phyloP scores from a whole-genome alignment of 768 basidiomycete genomes.

The Chiua virens region DNA sequence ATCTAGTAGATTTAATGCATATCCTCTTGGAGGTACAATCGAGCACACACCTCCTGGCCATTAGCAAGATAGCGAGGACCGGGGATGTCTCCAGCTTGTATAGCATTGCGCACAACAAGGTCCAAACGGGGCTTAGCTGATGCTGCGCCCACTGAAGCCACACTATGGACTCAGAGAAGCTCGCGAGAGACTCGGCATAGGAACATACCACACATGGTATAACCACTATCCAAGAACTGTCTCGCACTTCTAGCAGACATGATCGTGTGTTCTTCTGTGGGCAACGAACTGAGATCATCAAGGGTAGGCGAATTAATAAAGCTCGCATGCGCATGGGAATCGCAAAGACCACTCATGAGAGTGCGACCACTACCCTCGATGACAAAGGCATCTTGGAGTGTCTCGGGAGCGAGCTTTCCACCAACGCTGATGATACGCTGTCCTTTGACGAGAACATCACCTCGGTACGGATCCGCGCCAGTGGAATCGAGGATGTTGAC shows the following conservation, averaged over 20 bases:
- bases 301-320: slow-evolving; percentile 33
- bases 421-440: slow-evolving; percentile 32
- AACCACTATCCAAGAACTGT: slow-evolving; percentile 37
- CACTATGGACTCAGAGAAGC: not conserved
- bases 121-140: slow-evolving; percentile 35
- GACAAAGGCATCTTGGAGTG: slow-evolving; percentile 20
- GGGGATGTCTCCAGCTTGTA: slow-evolving; percentile 33
- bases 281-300: slow-evolving; percentile 29
- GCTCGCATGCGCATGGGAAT: slow-evolving; percentile 35
- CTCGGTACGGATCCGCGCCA: slow-evolving; percentile 31
- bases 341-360: slow-evolving; percentile 37
- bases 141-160: slow-evolving; percentile 33
- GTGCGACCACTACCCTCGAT: slow-evolving; percentile 35
- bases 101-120: slow-evolving; percentile 34
- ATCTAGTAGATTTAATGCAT: slow-evolving; percentile 13
- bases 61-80: slow-evolving; percentile 38
- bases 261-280: slow-evolving; percentile 34
- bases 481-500: slow-evolving; percentile 39
- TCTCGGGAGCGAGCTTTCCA: slow-evolving; percentile 17
- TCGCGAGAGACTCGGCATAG: not conserved
- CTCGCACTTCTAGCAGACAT: slow-evolving; percentile 30
- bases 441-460: slow-evolving; percentile 35
- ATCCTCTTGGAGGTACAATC: not conserved
- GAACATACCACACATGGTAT: slow-evolving; percentile 37
- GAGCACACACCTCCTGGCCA: slow-evolving; percentile 31